Conservation (phyloP, 2,329 filamentous ascomycete genomes). For the Ilyonectria mors-panacis region DNA sequence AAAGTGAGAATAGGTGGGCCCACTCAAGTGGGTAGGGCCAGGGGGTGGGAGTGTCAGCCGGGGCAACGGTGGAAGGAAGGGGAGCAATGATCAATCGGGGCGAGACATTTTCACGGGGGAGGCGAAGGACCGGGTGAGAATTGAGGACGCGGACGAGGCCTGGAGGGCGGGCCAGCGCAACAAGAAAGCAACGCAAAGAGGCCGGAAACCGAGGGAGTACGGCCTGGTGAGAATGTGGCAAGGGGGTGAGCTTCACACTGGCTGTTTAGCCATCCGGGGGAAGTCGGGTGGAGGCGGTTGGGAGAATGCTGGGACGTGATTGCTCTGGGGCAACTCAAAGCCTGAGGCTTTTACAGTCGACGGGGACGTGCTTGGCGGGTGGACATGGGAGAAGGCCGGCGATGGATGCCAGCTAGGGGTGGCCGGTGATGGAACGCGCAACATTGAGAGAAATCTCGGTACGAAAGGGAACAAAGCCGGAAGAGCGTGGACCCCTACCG, state of each 20-base stretch:
- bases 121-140: conserved; percentile 38
- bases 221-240: conserved; percentile 48
- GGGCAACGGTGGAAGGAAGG: conserved; percentile 52
- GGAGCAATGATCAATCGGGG: conserved; percentile 46
- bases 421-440: conserved; percentile 48
- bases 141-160: conserved; percentile 30
- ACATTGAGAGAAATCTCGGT: conserved; percentile 48
- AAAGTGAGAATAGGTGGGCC: conserved; percentile 55
- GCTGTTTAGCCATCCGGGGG: conserved; percentile 51
- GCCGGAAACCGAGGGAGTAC: conserved; percentile 28
- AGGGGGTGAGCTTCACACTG: conserved; percentile 45
- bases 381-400: conserved; percentile 50
- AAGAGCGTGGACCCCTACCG: conserved; percentile 43
- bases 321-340: conserved; percentile 48
- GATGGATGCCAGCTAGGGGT: conserved; percentile 40
- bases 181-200: conserved; percentile 23
- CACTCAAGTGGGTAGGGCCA: conserved; percentile 51
- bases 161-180: conserved; percentile 25
- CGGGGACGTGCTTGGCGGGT: conserved; percentile 50
- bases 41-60: conserved; percentile 54
- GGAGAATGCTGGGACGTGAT: conserved; percentile 48
- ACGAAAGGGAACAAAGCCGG: conserved; percentile 46
- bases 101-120: conserved; percentile 51
- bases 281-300: conserved; percentile 54
- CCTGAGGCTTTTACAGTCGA: conserved; percentile 54